Evolutionary conservation across 1,284 basidiomycete species (phyloP), one percentile per base, ranked within the genome.

Genomic region (Pseudozyma flocculosa): DNA sequence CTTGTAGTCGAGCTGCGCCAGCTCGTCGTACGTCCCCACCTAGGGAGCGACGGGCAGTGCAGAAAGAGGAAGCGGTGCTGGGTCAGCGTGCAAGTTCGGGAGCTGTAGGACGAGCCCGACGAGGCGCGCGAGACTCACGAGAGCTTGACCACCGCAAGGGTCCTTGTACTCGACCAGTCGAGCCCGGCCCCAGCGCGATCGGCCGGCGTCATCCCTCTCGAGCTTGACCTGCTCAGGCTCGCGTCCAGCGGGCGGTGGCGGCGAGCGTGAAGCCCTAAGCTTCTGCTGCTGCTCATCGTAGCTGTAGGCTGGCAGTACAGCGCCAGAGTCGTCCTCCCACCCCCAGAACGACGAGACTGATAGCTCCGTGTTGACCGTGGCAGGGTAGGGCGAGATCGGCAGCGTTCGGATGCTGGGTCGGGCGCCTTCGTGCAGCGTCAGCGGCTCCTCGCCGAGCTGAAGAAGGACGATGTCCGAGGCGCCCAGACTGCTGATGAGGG

Each of bases 321-420:
- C 57, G 1, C 65, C 68, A 10, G 64, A 62, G 32, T 72, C 70
- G 39, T 69, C 70, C 47, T 75, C 61, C 68, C 66, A 75, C 80
- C 83, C 62, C 78, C 78, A 76, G 48, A 87, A 84, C 53, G 85
- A 84, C 61, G 86, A 85, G 7, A 84, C 83, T 14, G 80, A 81
- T 17, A 88, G 80, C 2, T 78, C 60, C 1, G 84, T 82, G 18
- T 82, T 82, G 3, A 80, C 78, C 0, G 81, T 82, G 2, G 82
- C 83, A 0, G 87, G 87, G 70, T 88, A 88, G 1, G 85, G 87
- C 15, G 85, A 87, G 19, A 88, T 80, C 1, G 87, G 86, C 0
- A 88, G 81, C 0, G 85, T 81, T 14, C 79, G 60, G 1, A 76
- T 79, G 0, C 48, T 43, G 14, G n/a, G 23, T 11, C 48, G 5